A percentile compares a stretch with the other conserved stretches of the same genome.
Evolutionary conservation across 176 grass and related monocot species (phyloP).

Genomic region (Microstegium vimineum): DNA sequence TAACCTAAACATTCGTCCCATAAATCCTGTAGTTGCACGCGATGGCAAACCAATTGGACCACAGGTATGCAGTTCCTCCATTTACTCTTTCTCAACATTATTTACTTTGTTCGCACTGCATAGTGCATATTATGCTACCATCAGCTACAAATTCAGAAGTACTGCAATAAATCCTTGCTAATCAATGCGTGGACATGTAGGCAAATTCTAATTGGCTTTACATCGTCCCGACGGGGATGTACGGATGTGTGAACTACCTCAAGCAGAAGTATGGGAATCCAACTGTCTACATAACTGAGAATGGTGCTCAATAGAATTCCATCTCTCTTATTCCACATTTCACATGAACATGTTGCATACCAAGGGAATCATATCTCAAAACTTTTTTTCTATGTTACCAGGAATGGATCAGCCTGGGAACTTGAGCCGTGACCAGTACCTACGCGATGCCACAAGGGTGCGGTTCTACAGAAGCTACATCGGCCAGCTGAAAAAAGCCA

Average conservation of each 20-base stretch:
- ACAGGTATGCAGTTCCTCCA: slow-evolving; percentile 30
- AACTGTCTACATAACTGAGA: slow-evolving; percentile 63
- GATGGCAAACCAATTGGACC: slow-evolving; percentile 79
- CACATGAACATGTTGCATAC: neutral
- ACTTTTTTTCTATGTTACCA: neutral
- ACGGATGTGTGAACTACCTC: slow-evolving; percentile 81
- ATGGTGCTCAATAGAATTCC: slow-evolving; percentile 42
- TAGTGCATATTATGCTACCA: neutral
- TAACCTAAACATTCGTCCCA: neutral
- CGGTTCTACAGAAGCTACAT: slow-evolving; percentile 55
- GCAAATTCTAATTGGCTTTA: slow-evolving; percentile 84
- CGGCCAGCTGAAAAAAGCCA: slow-evolving; percentile 44
- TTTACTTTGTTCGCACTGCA: neutral
- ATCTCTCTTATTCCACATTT: neutral
- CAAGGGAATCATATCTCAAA: neutral
- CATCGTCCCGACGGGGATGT: slow-evolving; percentile 77
- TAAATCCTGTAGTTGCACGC: slow-evolving; percentile 45
- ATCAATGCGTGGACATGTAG: slow-evolving; percentile 23
- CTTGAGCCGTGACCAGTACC: slow-evolving; percentile 37
- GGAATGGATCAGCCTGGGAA: slow-evolving; percentile 72
- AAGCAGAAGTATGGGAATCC: slow-evolving; percentile 74
- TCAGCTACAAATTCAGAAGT: neutral
- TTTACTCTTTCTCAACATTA: neutral
- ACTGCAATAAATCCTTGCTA: neutral
- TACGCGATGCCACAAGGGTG: slow-evolving; percentile 38